Evolutionary conservation across 2,329 filamentous ascomycete species (phyloP).

Genomic region (Xylaria hypoxylon): DNA sequence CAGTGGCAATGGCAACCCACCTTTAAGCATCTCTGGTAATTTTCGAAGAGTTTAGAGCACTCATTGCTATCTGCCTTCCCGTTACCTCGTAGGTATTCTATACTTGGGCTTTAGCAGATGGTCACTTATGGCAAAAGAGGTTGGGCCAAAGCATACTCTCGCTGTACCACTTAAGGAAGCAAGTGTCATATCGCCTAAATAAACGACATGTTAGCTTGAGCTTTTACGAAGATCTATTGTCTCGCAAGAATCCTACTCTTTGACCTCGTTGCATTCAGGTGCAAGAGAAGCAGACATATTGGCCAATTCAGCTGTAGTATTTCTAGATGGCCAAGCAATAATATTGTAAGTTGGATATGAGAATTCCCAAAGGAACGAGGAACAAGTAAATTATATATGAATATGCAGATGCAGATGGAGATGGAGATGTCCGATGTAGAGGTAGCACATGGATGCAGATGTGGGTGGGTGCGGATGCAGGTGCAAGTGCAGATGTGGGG

Average conservation of each 20-base stretch:
- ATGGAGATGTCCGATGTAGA: too few relatives aligned
- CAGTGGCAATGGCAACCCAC: conserved; percentile 62
- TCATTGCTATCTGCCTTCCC: conserved; percentile 81
- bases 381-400: not conserved
- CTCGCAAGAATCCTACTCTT: conserved; percentile 77
- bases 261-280: conserved; percentile 93
- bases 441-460: not conserved
- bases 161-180: conserved; percentile 99
- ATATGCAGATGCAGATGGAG: too few relatives aligned
- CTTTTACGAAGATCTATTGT: conserved; percentile 26
- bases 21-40: conserved; percentile 87
- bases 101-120: conserved; percentile 6
- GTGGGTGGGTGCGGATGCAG: not conserved
- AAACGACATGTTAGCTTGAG: conserved; percentile 28
- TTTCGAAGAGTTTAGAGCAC: conserved; percentile 85
- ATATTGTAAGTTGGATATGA: conserved; percentile 1
- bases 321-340: not conserved
- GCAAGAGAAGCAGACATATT: conserved; percentile 93
- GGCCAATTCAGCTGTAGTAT: not conserved
- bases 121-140: conserved; percentile 1
- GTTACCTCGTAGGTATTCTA: conserved; percentile 90
- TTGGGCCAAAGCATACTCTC: conserved; percentile 76
- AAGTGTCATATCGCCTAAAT: conserved; percentile 89
- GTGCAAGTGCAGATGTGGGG: not conserved
- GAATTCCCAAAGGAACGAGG: not conserved